These are phyloP conservation scores for Ceratonia siliqua DNA, from an alignment of 306 rosid genomes.

Conservation along the genomic window DNA sequence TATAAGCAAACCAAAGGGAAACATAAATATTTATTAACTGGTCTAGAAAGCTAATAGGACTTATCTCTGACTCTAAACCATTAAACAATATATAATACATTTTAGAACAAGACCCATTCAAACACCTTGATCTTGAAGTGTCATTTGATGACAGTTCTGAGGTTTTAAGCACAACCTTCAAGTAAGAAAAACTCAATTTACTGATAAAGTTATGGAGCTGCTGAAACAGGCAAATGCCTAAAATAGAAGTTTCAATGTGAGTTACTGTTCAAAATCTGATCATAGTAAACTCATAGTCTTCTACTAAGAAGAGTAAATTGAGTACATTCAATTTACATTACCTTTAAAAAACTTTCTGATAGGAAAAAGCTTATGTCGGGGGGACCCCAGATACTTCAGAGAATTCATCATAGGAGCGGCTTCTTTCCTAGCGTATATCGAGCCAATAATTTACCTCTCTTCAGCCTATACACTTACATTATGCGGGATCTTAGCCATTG, in stretches of 20 bases:
- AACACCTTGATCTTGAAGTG: not conserved
- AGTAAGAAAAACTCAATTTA: not conserved
- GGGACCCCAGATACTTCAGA: constrained; percentile 42
- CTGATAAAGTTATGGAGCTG: not conserved
- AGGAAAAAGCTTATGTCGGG: constrained; percentile 29
- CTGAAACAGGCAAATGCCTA: not conserved
- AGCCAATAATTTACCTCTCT: constrained; percentile 18
- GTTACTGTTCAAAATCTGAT: not conserved
- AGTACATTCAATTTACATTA: constrained; percentile 29
- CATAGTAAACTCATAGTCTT: not conserved
- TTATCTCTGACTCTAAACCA: not conserved
- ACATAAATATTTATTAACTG: not conserved
- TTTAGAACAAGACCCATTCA: not conserved
- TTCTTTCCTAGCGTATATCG: constrained; percentile 17
- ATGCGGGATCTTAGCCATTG: constrained; percentile 1
- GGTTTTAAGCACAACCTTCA: constrained; percentile 16
- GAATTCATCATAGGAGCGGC: constrained; percentile 45
- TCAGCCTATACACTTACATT: not conserved
- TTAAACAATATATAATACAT: not conserved
- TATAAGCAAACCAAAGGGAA: not conserved
- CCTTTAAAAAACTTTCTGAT: constrained; percentile 51
- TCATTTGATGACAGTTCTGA: not conserved
- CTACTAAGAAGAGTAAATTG: not conserved
- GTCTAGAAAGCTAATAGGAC: not conserved
- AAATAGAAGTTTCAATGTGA: not conserved